phyloP scores from a whole-genome alignment of 2,329 filamentous ascomycete genomes.

The Fusarium humuli region DNA sequence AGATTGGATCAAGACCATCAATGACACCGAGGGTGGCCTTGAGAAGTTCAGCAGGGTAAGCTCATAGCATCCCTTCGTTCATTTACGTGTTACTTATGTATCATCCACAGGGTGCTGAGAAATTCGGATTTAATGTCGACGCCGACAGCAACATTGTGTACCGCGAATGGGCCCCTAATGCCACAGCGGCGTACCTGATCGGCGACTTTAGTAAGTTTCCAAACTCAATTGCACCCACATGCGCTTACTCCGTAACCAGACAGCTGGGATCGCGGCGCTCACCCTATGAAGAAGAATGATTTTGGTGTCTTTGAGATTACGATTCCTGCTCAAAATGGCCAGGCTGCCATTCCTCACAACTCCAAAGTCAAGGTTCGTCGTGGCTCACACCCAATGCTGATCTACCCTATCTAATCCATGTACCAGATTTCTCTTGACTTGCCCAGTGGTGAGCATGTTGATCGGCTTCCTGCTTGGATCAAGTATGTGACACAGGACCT shows the following conservation, averaged over 20 bases:
- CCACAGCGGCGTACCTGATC: constrained; percentile 83
- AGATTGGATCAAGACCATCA: constrained; percentile 86
- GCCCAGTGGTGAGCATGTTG: constrained; percentile 81
- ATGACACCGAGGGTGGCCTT: constrained; percentile 86
- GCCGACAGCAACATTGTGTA: constrained; percentile 88
- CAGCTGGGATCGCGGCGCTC: constrained; percentile 84
- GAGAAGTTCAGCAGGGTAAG: constrained; percentile 88
- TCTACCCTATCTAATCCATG: constrained; percentile 10
- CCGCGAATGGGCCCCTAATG: constrained; percentile 96
- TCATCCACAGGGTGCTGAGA: constrained; percentile 77
- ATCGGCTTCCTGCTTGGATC: constrained; percentile 96
- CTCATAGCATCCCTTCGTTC: background rate
- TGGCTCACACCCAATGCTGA: background rate
- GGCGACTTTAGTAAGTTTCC: constrained; percentile 86
- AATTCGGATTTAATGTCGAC: constrained; percentile 85
- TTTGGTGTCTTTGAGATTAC: constrained; percentile 90
- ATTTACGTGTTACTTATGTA: constrained; percentile 14
- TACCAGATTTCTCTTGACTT: constrained; percentile 83
- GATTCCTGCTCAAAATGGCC: constrained; percentile 77
- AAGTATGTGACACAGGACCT: constrained; percentile 96
- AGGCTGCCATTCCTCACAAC: constrained; percentile 87
- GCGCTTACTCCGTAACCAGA: constrained; percentile 64
- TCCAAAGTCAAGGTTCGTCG: constrained; percentile 89
- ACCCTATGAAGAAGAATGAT: constrained; percentile 86
- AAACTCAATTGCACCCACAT: background rate